These are phyloP conservation scores for Rosa persica DNA, from an alignment of 306 rosid species.

Conservation along the genomic window DNA sequence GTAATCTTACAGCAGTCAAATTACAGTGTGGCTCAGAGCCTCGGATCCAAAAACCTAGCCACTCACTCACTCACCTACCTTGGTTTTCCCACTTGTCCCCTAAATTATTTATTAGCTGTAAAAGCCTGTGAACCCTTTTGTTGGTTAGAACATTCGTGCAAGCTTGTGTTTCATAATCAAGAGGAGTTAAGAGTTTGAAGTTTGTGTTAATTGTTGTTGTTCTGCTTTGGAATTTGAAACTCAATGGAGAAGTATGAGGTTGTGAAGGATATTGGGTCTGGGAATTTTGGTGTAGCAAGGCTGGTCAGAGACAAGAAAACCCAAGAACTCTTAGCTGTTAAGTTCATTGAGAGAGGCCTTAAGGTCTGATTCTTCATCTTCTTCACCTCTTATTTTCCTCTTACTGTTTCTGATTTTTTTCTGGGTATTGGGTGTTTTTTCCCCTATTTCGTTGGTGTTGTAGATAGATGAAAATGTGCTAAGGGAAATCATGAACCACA, in stretches of 20 bases:
- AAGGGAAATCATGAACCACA: conserved; percentile 88
- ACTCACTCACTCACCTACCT: background rate
- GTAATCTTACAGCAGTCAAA: background rate
- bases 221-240: background rate
- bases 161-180: background rate
- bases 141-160: background rate
- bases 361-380: conserved; percentile 40
- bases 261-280: conserved; percentile 73
- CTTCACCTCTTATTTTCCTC: background rate
- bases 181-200: background rate
- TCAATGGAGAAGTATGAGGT: conserved; percentile 78
- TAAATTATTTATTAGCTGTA: background rate
- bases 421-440: background rate
- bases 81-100: background rate
- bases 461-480: conserved; percentile 81
- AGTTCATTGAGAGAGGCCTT: conserved; percentile 81
- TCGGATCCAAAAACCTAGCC: background rate
- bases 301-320: conserved; percentile 53
- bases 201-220: background rate
- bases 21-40: background rate
- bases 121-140: background rate
- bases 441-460: background rate
- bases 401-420: conserved; percentile 4
- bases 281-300: conserved; percentile 83
- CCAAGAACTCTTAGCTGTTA: conserved; percentile 57